A percentile compares a stretch with the other conserved stretches of the same genome.
Conservation (phyloP, 495 filamentous ascomycete genomes). For the Evernia prunastri region DNA sequence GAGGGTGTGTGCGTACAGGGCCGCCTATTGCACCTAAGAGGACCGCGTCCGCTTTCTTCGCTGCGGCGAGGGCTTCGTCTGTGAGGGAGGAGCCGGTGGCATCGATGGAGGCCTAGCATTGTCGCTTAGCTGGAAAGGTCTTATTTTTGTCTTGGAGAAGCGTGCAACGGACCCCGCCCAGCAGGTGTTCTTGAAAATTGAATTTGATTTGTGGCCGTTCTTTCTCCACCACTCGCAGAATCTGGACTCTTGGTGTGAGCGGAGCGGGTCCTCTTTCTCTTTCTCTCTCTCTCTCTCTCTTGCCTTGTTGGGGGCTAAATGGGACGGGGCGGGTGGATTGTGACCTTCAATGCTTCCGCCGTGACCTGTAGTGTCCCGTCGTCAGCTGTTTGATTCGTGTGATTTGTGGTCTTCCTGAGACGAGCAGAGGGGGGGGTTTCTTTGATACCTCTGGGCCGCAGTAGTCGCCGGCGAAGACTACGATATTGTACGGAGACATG, state of each 20-base stretch:
- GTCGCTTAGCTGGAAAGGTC: conserved; percentile 1
- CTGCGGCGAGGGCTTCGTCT: conserved; percentile 75
- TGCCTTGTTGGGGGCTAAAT: background rate
- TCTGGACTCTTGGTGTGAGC: conserved; percentile 37
- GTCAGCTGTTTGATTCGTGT: conserved; percentile 1
- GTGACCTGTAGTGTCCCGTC: conserved; percentile 39
- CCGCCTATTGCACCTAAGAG: conserved; percentile 94
- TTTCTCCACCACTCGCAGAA: conserved; percentile 70
- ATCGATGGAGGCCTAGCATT: conserved; percentile 74
- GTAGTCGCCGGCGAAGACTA: conserved; percentile 83
- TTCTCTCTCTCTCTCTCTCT: conserved; percentile 1
- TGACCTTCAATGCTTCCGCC: conserved; percentile 77
- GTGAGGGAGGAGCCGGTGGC: conserved; percentile 71
- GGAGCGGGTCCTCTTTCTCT: no score
- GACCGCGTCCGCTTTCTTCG: conserved; percentile 85
- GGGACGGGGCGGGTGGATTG: background rate
- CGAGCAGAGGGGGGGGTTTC: background rate
- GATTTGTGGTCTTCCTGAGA: background rate
- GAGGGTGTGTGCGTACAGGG: conserved; percentile 57
- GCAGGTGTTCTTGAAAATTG: conserved; percentile 84
- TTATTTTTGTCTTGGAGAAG: no score
- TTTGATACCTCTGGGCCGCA: conserved; percentile 92
- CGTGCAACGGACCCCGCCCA: conserved; percentile 73
- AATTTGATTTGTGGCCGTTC: conserved; percentile 64
- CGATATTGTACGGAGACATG: conserved; percentile 50